Conservation (phyloP, 495 filamentous ascomycete genomes). For the Clavariopsis aquatica region DNA sequence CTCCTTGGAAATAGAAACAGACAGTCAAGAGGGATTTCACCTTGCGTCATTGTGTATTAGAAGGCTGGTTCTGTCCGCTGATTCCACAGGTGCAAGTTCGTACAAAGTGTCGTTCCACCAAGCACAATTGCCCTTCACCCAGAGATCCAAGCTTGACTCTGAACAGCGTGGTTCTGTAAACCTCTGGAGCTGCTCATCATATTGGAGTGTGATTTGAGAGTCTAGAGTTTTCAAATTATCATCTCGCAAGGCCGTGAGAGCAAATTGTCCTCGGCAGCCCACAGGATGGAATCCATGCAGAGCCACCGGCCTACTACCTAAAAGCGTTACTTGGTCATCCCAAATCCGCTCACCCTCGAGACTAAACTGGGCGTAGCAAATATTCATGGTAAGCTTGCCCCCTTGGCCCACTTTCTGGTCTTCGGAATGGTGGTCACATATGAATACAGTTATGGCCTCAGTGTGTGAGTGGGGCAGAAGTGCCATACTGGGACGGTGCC, state of each 20-base stretch:
- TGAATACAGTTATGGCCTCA: not conserved
- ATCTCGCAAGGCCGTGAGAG: not conserved
- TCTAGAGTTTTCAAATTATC: too few relatives aligned
- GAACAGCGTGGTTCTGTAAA: not conserved
- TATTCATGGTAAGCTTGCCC: not conserved
- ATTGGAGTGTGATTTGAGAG: conserved; percentile 1
- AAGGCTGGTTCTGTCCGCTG: not conserved
- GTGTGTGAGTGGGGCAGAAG: conserved; percentile 8
- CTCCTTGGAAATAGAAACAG: too few relatives aligned
- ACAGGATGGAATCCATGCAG: not conserved
- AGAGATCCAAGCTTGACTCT: not conserved
- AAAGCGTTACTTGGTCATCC: not conserved
- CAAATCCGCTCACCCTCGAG: not conserved
- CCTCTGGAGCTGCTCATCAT: not conserved
- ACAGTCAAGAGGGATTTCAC: too few relatives aligned
- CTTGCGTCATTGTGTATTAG: not conserved
- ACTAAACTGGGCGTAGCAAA: not conserved
- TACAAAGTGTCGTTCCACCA: conserved; percentile 29
- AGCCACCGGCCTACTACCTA: not conserved
- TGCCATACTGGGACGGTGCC: not conserved
- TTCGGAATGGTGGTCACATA: not conserved
- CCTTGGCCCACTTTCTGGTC: not conserved
- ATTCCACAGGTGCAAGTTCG: not conserved
- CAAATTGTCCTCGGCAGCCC: not conserved
- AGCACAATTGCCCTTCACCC: not conserved